phyloP scores from a whole-genome alignment of 2,329 filamentous ascomycete genomes.

The Beauveria asiatica region DNA sequence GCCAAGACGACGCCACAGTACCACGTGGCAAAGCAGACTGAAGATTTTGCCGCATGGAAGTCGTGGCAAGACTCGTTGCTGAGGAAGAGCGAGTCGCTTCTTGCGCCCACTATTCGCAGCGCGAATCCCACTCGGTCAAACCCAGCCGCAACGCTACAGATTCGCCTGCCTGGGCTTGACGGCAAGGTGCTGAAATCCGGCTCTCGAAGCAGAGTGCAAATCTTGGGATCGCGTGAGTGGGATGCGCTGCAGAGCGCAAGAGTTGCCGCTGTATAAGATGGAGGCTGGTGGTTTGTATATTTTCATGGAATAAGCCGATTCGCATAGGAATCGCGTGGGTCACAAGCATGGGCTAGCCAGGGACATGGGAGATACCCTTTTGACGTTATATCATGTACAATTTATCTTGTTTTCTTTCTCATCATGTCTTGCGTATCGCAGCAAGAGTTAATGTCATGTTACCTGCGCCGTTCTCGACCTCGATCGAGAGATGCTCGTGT shows the following conservation, averaged over 20 bases:
- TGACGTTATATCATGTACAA: constrained; percentile 9
- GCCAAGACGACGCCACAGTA: constrained; percentile 56
- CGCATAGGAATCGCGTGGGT: background rate
- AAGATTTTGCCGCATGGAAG: constrained; percentile 56
- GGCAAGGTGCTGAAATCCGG: constrained; percentile 34
- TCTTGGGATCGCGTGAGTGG: constrained; percentile 48
- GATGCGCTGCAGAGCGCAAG: constrained; percentile 41
- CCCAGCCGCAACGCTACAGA: constrained; percentile 40
- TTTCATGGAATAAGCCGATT: constrained; percentile 1
- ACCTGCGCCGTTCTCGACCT: no score
- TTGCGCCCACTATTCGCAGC: constrained; percentile 9
- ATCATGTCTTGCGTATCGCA: background rate
- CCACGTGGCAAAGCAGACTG: constrained; percentile 55
- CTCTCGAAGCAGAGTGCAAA: constrained; percentile 34
- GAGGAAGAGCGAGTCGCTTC: constrained; percentile 39
- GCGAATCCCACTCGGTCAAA: constrained; percentile 11
- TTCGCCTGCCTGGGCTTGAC: constrained; percentile 35
- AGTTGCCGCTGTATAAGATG: constrained; percentile 20
- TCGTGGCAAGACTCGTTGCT: constrained; percentile 48
- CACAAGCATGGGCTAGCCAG: background rate
- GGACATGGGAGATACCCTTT: constrained; percentile 3
- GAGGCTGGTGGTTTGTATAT: constrained; percentile 9
- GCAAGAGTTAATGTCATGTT: background rate
- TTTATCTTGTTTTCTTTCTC: constrained; percentile 3
- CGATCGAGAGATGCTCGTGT: background rate